A percentile compares a stretch with the other conserved stretches of the same genome.
These are phyloP conservation scores for Larix sibirica DNA, from an alignment of 83 land plant species.

Conservation along the genomic window DNA sequence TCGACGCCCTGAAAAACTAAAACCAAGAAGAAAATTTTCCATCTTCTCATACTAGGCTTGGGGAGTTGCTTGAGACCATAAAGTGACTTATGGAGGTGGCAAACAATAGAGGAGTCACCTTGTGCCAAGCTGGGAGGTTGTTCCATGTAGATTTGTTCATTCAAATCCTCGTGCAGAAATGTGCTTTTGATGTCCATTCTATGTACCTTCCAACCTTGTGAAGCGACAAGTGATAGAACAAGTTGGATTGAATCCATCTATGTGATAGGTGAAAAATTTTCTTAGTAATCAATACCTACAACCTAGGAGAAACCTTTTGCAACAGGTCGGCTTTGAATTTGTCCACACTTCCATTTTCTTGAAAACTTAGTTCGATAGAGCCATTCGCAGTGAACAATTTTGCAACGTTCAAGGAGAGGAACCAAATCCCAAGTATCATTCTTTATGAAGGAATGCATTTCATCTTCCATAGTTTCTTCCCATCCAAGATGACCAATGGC, in stretches of 20 bases:
- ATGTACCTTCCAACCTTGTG: background rate
- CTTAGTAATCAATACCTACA: background rate
- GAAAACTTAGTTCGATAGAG: background rate
- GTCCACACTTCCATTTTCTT: background rate
- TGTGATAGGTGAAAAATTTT: background rate
- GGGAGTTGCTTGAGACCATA: too few relatives aligned
- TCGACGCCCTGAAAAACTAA: too few relatives aligned
- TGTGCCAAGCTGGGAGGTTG: background rate
- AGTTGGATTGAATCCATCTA: background rate
- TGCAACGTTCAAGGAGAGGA: background rate
- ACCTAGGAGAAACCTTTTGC: background rate
- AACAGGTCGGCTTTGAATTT: background rate
- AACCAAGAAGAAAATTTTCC: too few relatives aligned
- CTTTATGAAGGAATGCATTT: background rate
- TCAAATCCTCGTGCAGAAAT: background rate
- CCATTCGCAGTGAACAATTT: background rate
- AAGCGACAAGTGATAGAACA: background rate
- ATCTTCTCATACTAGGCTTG: too few relatives aligned
- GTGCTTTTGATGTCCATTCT: background rate
- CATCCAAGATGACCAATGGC: background rate
- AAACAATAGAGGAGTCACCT: too few relatives aligned
- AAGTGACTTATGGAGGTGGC: too few relatives aligned
- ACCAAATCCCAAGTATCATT: background rate
- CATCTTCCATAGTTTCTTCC: background rate
- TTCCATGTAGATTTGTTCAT: background rate